Evolutionary conservation across 331 rosid genomes (phyloP), one percentile per base, ranked within the genome.

Genomic region (Rosa hybrid): DNA sequence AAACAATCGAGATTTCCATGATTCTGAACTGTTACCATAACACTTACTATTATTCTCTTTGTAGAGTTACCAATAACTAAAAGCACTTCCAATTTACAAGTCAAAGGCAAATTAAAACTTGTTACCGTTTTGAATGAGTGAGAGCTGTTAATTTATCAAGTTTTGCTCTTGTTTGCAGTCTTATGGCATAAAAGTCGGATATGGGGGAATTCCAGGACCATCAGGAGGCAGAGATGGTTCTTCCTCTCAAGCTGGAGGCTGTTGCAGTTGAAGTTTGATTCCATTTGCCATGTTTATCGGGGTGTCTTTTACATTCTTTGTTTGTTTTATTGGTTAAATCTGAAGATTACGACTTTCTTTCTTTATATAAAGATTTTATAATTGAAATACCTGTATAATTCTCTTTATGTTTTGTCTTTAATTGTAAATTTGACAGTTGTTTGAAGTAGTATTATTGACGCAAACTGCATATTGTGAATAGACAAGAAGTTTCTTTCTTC

Each of bases 131-230:
- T 68, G 68, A 49, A 53, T 62, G 63, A 34, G 21, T 50, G 25
- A 77, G 51, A 69, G 74, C 57, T 54, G 34, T 69, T 16, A 46
- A 56, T 81, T 77, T 59, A 73, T 77, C 80, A 74, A 62, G 30
- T 81, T 54, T 57, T 56, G 71, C 8, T 82, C 25, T 65, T 38
- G 27, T 80, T 85, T 84, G 89, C 94, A 96, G 99, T 93, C 99
- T 68, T 89, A 96, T 77, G 99, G 99, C 83, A 96, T 96, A 80
- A 96, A 93, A 87, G 97, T 96, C n/a, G 99, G 99, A 78, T 96
- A 93, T 78, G 99, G 98, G 57, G 99, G 99, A 79, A 84, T 96
- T 75, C 97, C 98, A 5, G 99, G 99, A 86, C 94, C 99, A 59
- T 87, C 98, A 45, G 97, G 97, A 27, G 94, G 98, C 81, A 88